phyloP scores from a whole-genome alignment of 345 rosid genomes.

The Zanthoxylum bungeanum region DNA sequence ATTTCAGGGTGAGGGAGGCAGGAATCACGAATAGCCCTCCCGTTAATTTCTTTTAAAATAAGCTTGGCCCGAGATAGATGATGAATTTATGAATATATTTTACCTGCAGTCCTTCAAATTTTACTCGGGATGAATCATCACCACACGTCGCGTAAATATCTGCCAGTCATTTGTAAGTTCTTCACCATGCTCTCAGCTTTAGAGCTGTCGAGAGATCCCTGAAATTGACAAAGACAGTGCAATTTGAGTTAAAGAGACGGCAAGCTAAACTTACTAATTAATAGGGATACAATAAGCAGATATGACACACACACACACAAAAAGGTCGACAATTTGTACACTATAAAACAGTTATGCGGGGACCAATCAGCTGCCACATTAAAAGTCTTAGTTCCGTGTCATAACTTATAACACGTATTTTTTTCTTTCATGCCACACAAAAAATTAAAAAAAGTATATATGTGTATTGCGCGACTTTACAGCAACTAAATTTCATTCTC shows the following conservation, averaged over 20 bases:
- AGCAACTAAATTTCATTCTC: background rate
- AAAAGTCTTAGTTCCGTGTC: background rate
- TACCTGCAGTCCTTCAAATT: background rate
- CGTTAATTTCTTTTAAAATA: background rate
- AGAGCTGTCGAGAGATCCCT: conserved; percentile 79
- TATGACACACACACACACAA: background rate
- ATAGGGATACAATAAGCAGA: background rate
- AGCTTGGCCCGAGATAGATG: background rate
- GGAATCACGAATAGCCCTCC: background rate
- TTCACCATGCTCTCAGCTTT: conserved; percentile 88
- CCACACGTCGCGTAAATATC: conserved; percentile 96
- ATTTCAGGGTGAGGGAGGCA: background rate
- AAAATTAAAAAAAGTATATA: background rate
- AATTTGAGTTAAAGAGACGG: background rate
- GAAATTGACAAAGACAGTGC: conserved; percentile 2
- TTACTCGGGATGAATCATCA: conserved; percentile 21
- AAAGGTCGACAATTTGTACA: background rate
- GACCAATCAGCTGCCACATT: background rate
- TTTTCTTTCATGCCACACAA: background rate
- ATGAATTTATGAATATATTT: background rate
- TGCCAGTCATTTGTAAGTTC: conserved; percentile 78
- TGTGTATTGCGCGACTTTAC: background rate
- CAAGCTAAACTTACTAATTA: background rate
- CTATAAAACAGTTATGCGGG: background rate
- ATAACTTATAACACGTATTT: background rate